Percentiles rank a stretch among this genome's conserved stretches.
Conservation (phyloP, 2,329 filamentous ascomycete species). For the Amauroascus verrucosus region DNA sequence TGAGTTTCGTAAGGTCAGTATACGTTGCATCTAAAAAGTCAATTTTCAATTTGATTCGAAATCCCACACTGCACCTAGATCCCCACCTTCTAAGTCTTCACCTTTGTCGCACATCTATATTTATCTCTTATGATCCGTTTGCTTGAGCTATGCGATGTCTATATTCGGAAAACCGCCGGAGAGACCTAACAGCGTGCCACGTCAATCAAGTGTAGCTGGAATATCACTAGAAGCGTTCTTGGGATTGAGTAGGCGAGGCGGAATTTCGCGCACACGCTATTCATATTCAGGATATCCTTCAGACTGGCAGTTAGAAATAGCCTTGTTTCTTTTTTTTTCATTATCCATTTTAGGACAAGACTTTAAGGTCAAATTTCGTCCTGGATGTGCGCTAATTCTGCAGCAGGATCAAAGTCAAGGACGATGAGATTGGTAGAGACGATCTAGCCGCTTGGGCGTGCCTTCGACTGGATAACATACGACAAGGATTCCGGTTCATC, state of each 20-base stretch:
- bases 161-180: not conserved
- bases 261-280: not conserved
- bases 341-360: not conserved
- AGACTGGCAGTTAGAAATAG: not conserved
- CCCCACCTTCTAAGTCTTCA: not conserved
- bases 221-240: not conserved
- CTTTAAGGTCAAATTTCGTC: not conserved
- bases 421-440: conserved; percentile 72
- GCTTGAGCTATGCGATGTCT: not conserved
- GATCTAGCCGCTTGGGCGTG: conserved; percentile 80
- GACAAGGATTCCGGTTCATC: conserved; percentile 65
- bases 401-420: conserved; percentile 67
- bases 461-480: conserved; percentile 70
- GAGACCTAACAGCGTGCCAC: not conserved
- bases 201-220: not conserved
- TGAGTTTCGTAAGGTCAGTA: conserved; percentile 63
- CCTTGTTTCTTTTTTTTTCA: not conserved
- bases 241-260: not conserved
- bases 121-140: not conserved
- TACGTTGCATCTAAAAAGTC: not conserved
- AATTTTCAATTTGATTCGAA: not conserved
- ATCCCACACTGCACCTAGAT: not conserved
- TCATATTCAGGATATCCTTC: not conserved
- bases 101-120: not conserved
- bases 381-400: conserved; percentile 5